These are phyloP conservation scores for Blastocystis sp. DNA, from an alignment of 352 stramenopile species.

Conservation along the genomic window DNA sequence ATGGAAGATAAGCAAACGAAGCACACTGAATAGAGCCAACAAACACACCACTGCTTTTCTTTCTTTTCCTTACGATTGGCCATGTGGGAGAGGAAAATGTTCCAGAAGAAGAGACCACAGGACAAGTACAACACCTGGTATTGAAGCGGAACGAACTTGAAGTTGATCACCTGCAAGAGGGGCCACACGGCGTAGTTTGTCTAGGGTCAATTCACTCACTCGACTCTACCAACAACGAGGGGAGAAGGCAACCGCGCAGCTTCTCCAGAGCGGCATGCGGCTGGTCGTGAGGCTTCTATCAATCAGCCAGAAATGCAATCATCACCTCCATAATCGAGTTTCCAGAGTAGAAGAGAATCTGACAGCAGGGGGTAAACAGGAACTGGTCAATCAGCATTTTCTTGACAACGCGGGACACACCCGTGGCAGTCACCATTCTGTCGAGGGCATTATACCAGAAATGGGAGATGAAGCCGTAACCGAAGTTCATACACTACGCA, in stretches of 20 bases:
- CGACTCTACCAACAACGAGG: not conserved
- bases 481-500: constrained; percentile 67
- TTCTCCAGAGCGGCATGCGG: constrained; percentile 40
- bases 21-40: not conserved
- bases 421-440: constrained; percentile 23
- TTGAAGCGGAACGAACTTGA: constrained; percentile 55
- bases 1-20: too few relatives aligned
- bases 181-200: constrained; percentile 69
- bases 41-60: constrained; percentile 11
- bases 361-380: constrained; percentile 30
- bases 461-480: constrained; percentile 61
- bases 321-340: constrained; percentile 62
- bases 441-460: constrained; percentile 65
- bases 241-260: constrained; percentile 9
- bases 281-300: constrained; percentile 21
- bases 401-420: constrained; percentile 2
- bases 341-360: constrained; percentile 61
- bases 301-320: not conserved
- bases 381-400: constrained; percentile 65
- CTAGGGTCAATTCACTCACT: not conserved
- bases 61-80: constrained; percentile 49
- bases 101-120: constrained; percentile 58
- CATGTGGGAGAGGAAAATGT: constrained; percentile 67
- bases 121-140: constrained; percentile 67
- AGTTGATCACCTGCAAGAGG: constrained; percentile 66